Percentiles rank a stretch among this genome's conserved stretches.
Evolutionary conservation across 176 grass and related monocot genomes (phyloP).

Genomic region (Themeda triandra): DNA sequence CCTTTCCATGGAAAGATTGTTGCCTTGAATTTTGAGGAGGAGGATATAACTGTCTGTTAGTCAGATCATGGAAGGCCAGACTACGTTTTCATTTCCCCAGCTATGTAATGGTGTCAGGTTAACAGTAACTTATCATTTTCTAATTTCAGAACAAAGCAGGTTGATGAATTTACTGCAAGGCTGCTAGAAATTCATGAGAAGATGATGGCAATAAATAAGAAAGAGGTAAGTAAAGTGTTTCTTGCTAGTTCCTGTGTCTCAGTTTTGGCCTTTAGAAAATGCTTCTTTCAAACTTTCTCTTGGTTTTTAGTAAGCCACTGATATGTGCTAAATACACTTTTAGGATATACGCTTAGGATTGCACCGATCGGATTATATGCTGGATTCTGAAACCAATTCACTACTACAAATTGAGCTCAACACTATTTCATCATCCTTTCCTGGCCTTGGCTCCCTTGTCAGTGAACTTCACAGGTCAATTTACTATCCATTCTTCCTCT

Average conservation of each 20-base stretch:
- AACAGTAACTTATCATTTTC: background rate
- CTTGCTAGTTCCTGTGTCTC: background rate
- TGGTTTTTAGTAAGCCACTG: constrained; percentile 2
- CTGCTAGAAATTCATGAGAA: constrained; percentile 83
- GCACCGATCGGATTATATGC: constrained; percentile 98
- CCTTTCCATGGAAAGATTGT: too few species aligned
- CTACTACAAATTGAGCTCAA: constrained; percentile 96
- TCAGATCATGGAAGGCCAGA: background rate
- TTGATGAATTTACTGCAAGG: constrained; percentile 81
- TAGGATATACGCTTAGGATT: constrained; percentile 93
- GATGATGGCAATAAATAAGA: constrained; percentile 74
- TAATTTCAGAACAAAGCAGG: constrained; percentile 72
- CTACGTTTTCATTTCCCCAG: background rate
- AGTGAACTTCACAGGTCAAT: constrained; percentile 86
- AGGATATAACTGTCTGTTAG: background rate
- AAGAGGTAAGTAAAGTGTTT: constrained; percentile 51
- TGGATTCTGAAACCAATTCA: constrained; percentile 86
- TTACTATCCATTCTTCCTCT: constrained; percentile 16
- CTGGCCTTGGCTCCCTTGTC: constrained; percentile 83
- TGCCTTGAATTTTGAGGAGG: background rate
- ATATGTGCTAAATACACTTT: constrained; percentile 19
- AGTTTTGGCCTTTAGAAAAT: background rate
- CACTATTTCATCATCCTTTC: constrained; percentile 89
- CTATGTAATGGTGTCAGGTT: background rate
- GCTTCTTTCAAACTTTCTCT: background rate